Percentiles rank a stretch among this genome's conserved stretches.
Conservation (phyloP, 306 rosid genomes). For the Corylus heterophylla region DNA sequence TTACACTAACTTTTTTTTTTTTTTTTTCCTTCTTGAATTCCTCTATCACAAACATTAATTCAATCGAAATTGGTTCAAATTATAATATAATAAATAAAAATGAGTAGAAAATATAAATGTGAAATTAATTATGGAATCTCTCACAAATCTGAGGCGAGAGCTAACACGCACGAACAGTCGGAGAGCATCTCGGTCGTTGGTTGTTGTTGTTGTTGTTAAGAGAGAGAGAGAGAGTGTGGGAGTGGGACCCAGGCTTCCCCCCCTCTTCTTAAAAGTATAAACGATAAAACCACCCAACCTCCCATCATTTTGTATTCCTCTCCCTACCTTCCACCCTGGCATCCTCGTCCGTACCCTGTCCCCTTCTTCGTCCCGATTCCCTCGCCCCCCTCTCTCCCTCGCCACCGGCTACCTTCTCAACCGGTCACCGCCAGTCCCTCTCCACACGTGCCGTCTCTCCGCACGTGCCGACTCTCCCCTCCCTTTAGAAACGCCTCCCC, state of each 20-base stretch:
- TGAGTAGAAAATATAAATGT: too few species aligned
- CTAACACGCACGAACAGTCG: background rate
- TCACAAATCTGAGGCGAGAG: background rate
- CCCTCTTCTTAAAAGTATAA: constrained; percentile 35
- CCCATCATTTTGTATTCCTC: constrained; percentile 55
- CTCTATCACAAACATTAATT: too few species aligned
- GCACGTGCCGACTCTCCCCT: constrained; percentile 35
- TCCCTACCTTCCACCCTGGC: constrained; percentile 67
- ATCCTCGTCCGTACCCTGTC: constrained; percentile 79
- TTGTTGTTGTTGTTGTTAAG: constrained; percentile 1
- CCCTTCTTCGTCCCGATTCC: constrained; percentile 29
- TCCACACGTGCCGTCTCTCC: constrained; percentile 48
- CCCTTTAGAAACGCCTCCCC: constrained; percentile 27
- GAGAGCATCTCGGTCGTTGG: constrained; percentile 22
- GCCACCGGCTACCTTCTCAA: constrained; percentile 41
- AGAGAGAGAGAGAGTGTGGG: background rate
- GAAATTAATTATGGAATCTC: too few species aligned
- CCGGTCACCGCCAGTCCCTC: constrained; percentile 31
- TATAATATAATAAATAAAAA: too few species aligned
- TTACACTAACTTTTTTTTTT: too few species aligned
- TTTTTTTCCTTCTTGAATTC: too few species aligned
- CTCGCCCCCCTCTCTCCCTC: background rate
- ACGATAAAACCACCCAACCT: constrained; percentile 46
- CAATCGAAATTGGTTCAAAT: too few species aligned
- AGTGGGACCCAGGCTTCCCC: constrained; percentile 28